These are phyloP conservation scores for Talaromyces thailandensis DNA, from an alignment of 495 filamentous ascomycete species.

Conservation along the genomic window DNA sequence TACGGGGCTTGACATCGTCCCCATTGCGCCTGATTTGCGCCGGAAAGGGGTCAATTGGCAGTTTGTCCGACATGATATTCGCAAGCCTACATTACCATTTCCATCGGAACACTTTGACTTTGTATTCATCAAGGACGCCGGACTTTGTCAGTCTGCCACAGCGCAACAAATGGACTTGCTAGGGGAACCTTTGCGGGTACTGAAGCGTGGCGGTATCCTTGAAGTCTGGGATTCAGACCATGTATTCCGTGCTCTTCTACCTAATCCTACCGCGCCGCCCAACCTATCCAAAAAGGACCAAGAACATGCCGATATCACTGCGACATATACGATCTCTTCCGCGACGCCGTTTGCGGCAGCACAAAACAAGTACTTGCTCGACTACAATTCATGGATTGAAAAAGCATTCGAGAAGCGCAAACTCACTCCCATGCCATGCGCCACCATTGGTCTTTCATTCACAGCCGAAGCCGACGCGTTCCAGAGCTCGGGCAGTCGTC, in stretches of 20 bases:
- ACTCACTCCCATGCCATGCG: conserved; percentile 69
- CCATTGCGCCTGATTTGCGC: conserved; percentile 61
- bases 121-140: conserved; percentile 82
- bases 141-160: conserved; percentile 53
- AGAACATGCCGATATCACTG: conserved; percentile 52
- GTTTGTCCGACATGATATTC: conserved; percentile 81
- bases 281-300: conserved; percentile 47
- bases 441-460: conserved; percentile 64
- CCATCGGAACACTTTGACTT: conserved; percentile 79
- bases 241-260: conserved; percentile 63
- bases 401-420: conserved; percentile 65
- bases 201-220: conserved; percentile 69
- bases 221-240: conserved; percentile 87
- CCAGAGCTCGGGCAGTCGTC: conserved; percentile 58
- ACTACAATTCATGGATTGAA: conserved; percentile 76
- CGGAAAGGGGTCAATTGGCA: conserved; percentile 76
- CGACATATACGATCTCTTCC: conserved; percentile 75
- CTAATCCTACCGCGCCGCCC: conserved; percentile 57
- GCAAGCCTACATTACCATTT: conserved; percentile 68
- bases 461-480: conserved; percentile 70
- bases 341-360: conserved; percentile 69
- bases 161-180: conserved; percentile 56
- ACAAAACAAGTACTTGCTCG: conserved; percentile 72
- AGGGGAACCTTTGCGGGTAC: conserved; percentile 66
- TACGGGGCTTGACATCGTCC: conserved; percentile 75